phyloP scores from a whole-genome alignment of 78 protist species.

The slime mould (Dictyostelium discoideum) region DNA sequence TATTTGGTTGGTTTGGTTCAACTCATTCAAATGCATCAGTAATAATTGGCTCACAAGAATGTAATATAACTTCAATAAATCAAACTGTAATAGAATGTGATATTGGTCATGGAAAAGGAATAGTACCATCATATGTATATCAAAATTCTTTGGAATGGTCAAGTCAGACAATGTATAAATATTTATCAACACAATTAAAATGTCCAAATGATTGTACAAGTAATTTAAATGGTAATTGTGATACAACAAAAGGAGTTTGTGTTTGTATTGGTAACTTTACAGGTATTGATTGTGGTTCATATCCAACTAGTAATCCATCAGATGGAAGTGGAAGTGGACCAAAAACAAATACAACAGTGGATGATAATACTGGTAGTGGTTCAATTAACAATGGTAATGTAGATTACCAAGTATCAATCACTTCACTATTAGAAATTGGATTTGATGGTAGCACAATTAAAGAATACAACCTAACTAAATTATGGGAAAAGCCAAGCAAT shows the following conservation, averaged over 20 bases:
- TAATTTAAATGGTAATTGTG: neutral
- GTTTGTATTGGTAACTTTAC: neutral
- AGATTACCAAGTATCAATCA: neutral
- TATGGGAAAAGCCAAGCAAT: neutral
- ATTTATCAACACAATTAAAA: neutral
- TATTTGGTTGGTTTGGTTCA: neutral
- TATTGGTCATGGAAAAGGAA: neutral
- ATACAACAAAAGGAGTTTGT: neutral
- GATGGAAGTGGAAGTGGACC: neutral
- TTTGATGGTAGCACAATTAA: neutral
- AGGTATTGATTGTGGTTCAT: neutral
- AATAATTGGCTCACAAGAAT: neutral
- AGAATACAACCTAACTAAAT: neutral
- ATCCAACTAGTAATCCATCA: neutral
- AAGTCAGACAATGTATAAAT: neutral
- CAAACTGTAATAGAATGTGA: neutral
- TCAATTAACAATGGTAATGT: neutral
- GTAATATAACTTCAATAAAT: neutral
- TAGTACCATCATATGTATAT: neutral
- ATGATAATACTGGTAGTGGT: neutral
- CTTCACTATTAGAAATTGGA: neutral
- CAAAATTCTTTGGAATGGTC: neutral
- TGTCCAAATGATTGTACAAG: constrained; percentile 6
- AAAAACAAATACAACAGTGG: neutral
- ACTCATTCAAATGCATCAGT: neutral